Base-by-base conservation (phyloP, 768 basidiomycete species). In the Clitopilus hobsonii region DNA sequence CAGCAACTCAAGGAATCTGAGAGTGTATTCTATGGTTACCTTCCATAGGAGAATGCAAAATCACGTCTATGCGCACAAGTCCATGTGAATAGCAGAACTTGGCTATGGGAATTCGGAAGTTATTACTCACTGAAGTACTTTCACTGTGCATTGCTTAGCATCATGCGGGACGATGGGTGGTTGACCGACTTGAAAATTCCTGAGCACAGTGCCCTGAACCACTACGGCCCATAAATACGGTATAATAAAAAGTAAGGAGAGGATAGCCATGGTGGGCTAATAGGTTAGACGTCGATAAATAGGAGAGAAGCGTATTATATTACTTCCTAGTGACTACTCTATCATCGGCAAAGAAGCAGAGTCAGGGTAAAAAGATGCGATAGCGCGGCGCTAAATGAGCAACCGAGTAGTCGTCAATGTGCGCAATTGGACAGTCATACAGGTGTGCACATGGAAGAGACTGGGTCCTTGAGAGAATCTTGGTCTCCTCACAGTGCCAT, bases 11-110 rank as follows among this genome's bases (percentile, higher is more conserved):
- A 28, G 32, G 28, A 49, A n/a, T 38, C 14, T 49, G 27, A 51
- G 4, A 13, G 24, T 53, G 38, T n/a, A n/a, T 23, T 27, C 24
- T 16, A 22, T 10, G 73, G 80, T 65, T 62, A 88, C 88, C 72
- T 56, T 61, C 85, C 86, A 58, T 82, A 89, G 2, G 89, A 89
- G 64, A 77, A 81, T 2, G 82, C 88, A 62, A 89, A 90, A 53
- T 86, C 86, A 53, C 81, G 85, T 64, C 88, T 88, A 20, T 28
- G 26, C 38, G 10, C n/a, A n/a, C 53, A 54, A 50, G 14, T 16
- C 28, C 20, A n/a, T n/a, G n/a, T n/a, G n/a, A n/a, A n/a, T n/a
- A n/a, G n/a, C n/a, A n/a, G n/a, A n/a, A n/a, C n/a, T n/a, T n/a
- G n/a, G n/a, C n/a, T n/a, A n/a, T n/a, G n/a, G n/a, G n/a, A n/a